Conservation (phyloP, 2,329 filamentous ascomycete species). For the Xylariaceae sp. region DNA sequence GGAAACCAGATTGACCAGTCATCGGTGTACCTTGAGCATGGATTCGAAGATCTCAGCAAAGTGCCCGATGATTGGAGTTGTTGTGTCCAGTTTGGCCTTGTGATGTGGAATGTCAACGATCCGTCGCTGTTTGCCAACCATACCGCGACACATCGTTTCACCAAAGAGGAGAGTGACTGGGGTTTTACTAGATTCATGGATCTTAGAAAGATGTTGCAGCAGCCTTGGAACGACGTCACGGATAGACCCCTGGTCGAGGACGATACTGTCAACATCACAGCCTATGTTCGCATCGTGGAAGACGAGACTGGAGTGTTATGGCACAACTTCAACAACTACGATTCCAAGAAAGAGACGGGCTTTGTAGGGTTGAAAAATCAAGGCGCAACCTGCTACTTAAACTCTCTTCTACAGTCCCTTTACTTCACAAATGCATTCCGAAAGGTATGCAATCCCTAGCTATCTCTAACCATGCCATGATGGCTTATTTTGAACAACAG, state of each 20-base stretch:
- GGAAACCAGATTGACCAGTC: conserved; percentile 93
- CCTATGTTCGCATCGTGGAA: conserved; percentile 76
- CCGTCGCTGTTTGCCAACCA: conserved; percentile 80
- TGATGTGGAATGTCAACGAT: conserved; percentile 91
- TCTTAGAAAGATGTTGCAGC: conserved; percentile 76
- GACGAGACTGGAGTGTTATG: conserved; percentile 85
- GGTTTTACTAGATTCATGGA: conserved; percentile 97
- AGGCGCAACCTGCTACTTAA: conserved; percentile 86
- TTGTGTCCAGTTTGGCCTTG: conserved; percentile 91
- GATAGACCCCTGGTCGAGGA: conserved; percentile 71
- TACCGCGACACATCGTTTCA: conserved; percentile 91
- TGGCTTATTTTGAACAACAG: conserved; percentile 37
- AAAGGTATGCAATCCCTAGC: conserved; percentile 54
- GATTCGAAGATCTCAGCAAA: conserved; percentile 67
- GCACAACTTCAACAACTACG: conserved; percentile 92
- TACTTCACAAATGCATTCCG: conserved; percentile 92
- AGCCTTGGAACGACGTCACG: conserved; percentile 63
- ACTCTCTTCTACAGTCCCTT: conserved; percentile 77
- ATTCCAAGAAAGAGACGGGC: conserved; percentile 98
- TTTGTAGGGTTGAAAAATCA: conserved; percentile 97
- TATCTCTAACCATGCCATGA: not conserved
- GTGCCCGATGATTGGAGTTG: conserved; percentile 93
- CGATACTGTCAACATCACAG: conserved; percentile 74
- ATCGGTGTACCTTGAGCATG: conserved; percentile 95
- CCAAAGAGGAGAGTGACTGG: conserved; percentile 95